A percentile compares a stretch with the other conserved stretches of the same genome.
Evolutionary conservation across 306 rosid genomes (phyloP).

Genomic region (Sicyos edulis): DNA sequence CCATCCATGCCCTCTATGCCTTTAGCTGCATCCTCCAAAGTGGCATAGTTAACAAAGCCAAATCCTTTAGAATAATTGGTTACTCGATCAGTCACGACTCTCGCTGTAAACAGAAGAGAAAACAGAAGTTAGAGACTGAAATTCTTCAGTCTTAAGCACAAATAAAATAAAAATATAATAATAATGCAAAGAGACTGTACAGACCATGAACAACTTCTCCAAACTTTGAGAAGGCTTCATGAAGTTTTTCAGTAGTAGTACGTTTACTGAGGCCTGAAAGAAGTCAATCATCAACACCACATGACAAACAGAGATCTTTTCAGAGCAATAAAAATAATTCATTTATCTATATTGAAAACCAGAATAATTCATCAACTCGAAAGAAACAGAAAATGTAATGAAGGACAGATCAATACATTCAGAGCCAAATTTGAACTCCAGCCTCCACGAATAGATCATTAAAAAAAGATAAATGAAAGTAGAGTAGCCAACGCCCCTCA

Average conservation of each 20-base stretch:
- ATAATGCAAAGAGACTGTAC: not conserved
- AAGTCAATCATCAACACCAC: not conserved
- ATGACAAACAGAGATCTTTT: not conserved
- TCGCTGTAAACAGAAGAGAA: slow-evolving; percentile 44
- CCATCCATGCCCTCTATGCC: slow-evolving; percentile 99
- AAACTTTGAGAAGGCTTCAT: slow-evolving; percentile 65
- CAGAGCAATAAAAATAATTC: not conserved
- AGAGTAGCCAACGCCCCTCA: not conserved
- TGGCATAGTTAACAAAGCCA: slow-evolving; percentile 83
- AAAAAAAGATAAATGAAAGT: not conserved
- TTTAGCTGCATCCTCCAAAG: slow-evolving; percentile 71
- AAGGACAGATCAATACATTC: not conserved
- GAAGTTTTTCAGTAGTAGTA: slow-evolving; percentile 65
- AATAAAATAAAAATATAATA: not conserved
- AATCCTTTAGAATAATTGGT: slow-evolving; percentile 89
- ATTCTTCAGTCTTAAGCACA: not conserved
- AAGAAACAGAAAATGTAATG: not conserved
- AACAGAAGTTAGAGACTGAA: not conserved
- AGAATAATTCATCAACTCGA: not conserved
- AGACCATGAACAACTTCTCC: slow-evolving; percentile 82
- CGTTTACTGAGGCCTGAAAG: slow-evolving; percentile 86
- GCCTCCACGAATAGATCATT: not conserved
- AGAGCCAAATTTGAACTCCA: not conserved
- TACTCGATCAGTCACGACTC: slow-evolving; percentile 80
- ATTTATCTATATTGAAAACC: not conserved